A percentile compares a stretch with the other conserved stretches of the same genome.
These are phyloP conservation scores for Beauveria brongniartii DNA, from an alignment of 2,329 filamentous ascomycete species.

Conservation along the genomic window DNA sequence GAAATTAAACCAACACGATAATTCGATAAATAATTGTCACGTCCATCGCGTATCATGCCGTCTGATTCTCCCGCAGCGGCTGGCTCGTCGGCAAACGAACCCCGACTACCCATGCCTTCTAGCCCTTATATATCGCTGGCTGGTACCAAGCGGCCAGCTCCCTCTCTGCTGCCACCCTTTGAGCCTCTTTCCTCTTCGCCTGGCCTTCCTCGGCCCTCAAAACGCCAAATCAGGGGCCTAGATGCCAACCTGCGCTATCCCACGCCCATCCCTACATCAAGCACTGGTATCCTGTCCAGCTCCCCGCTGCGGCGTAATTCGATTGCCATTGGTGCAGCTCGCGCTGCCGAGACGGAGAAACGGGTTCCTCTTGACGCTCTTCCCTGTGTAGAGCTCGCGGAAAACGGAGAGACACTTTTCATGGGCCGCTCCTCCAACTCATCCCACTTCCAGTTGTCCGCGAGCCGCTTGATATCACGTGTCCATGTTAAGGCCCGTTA, in stretches of 20 bases:
- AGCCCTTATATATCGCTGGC: constrained; percentile 21
- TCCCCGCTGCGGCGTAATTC: constrained; percentile 58
- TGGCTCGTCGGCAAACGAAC: constrained; percentile 6
- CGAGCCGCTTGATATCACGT: constrained; percentile 86
- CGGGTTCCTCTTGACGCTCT: constrained; percentile 76
- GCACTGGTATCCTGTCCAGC: constrained; percentile 81
- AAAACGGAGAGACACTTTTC: constrained; percentile 70
- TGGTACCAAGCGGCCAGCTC: constrained; percentile 52
- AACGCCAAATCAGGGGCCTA: constrained; percentile 51
- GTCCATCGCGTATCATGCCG: constrained; percentile 5
- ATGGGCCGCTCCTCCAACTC: constrained; percentile 95
- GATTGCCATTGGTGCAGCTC: constrained; percentile 51
- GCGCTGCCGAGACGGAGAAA: constrained; percentile 35
- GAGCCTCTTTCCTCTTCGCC: constrained; percentile 75
- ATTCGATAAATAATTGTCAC: neutral
- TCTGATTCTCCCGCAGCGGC: constrained; percentile 1
- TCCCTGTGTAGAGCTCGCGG: constrained; percentile 71
- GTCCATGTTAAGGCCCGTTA: constrained; percentile 87
- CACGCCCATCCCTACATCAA: constrained; percentile 88
- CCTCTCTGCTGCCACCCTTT: constrained; percentile 68
- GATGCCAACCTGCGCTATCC: constrained; percentile 64
- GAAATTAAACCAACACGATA: neutral
- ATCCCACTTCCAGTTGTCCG: constrained; percentile 88
- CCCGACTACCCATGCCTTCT: constrained; percentile 9
- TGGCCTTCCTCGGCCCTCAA: constrained; percentile 57